A percentile compares a stretch with the other conserved stretches of the same genome.
Conservation (phyloP, 2,329 filamentous ascomycete genomes). For the Phaeosphaeriaceae sp. region DNA sequence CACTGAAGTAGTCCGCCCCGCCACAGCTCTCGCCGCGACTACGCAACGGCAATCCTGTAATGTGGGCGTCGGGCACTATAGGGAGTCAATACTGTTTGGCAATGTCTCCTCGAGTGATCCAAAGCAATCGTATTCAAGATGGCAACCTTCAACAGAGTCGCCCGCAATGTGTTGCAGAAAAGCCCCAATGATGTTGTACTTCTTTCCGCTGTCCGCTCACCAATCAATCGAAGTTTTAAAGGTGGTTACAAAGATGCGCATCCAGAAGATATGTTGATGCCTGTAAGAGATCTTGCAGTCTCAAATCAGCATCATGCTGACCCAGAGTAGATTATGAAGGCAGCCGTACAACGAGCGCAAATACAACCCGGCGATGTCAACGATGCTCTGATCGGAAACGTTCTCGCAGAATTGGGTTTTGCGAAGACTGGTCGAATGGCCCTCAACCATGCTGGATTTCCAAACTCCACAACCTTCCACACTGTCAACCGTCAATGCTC, state of each 20-base stretch:
- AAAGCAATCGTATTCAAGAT: slow-evolving; percentile 18
- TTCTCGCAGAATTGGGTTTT: slow-evolving; percentile 80
- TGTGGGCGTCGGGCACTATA: slow-evolving; percentile 6
- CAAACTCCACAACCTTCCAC: slow-evolving; percentile 82
- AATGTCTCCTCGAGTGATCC: slow-evolving; percentile 4
- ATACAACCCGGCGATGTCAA: slow-evolving; percentile 35
- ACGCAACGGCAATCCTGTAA: slow-evolving; percentile 31
- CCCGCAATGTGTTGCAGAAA: slow-evolving; percentile 74
- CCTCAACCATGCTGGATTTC: slow-evolving; percentile 87
- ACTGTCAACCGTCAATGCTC: slow-evolving; percentile 96
- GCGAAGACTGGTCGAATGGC: slow-evolving; percentile 91
- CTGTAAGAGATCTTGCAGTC: slow-evolving; percentile 56
- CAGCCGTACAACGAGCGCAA: slow-evolving; percentile 34
- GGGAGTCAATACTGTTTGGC: slow-evolving; percentile 8
- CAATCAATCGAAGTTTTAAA: slow-evolving; percentile 85
- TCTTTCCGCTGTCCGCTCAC: slow-evolving; percentile 86
- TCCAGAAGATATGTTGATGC: slow-evolving; percentile 81
- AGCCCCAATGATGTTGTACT: slow-evolving; percentile 96
- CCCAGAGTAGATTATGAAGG: slow-evolving; percentile 74
- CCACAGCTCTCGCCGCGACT: slow-evolving; percentile 27
- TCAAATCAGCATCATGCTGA: slow-evolving; percentile 64
- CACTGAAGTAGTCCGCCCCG: slow-evolving; percentile 35
- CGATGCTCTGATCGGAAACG: slow-evolving; percentile 67
- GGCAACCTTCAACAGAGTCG: slow-evolving; percentile 39
- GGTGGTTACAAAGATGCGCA: slow-evolving; percentile 93